A percentile compares a stretch with the other conserved stretches of the same genome.
Evolutionary conservation across 805 yeast genomes (phyloP).

Genomic region (Yarrowia phangngaensis): DNA sequence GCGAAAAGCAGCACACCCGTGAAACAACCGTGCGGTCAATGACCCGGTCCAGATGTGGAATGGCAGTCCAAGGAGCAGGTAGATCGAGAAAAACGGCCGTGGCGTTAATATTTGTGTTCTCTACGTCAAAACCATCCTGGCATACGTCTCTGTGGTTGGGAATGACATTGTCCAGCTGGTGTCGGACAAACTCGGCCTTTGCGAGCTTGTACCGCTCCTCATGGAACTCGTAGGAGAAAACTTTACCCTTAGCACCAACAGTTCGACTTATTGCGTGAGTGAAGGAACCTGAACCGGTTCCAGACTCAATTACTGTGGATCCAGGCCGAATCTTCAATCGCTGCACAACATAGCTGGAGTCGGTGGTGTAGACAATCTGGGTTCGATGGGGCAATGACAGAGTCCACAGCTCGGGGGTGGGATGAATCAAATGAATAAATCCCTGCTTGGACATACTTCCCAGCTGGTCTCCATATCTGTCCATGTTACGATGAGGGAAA

Average conservation of each 20-base stretch:
- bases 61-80: constrained; percentile 97
- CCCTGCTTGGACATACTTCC: constrained; percentile 64
- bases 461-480: constrained; percentile 81
- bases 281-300: constrained; percentile 96
- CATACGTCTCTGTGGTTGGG: constrained; percentile 93
- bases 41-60: constrained; percentile 64
- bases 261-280: constrained; percentile 89
- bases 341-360: constrained; percentile 85
- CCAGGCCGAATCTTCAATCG: constrained; percentile 71
- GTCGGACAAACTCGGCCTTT: constrained; percentile 64
- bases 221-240: constrained; percentile 90
- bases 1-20: constrained; percentile 90
- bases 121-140: constrained; percentile 69
- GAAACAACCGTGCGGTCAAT: constrained; percentile 52
- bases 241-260: constrained; percentile 54
- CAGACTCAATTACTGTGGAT: constrained; percentile 86
- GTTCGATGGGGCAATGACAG: constrained; percentile 95
- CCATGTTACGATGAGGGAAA: constrained; percentile 78
- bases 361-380: constrained; percentile 95
- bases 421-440: constrained; percentile 81
- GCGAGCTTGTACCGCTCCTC: constrained; percentile 81
- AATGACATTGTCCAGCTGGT: constrained; percentile 57
- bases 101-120: constrained; percentile 45
- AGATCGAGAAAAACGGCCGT: constrained; percentile 81
- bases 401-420: constrained; percentile 96